Evolutionary conservation across 768 basidiomycete species (phyloP).

Genomic region (Lentinula aciculospora): DNA sequence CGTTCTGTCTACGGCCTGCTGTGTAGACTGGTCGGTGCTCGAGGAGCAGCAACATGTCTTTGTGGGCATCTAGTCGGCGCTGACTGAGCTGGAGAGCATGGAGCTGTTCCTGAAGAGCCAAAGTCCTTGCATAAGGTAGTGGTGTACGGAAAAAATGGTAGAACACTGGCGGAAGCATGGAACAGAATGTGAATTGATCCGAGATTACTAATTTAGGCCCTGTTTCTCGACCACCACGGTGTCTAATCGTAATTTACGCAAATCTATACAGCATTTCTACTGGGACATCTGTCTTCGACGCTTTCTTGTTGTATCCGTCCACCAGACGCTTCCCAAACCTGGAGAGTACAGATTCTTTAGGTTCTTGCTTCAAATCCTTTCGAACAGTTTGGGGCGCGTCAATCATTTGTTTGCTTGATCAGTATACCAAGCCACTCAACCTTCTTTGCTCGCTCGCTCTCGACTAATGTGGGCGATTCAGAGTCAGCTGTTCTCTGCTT

Average conservation of each 20-base stretch:
- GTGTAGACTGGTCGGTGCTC: constrained; percentile 96
- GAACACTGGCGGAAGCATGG: constrained; percentile 47
- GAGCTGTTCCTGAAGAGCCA: constrained; percentile 66
- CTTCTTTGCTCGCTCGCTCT: background rate
- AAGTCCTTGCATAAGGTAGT: constrained; percentile 65
- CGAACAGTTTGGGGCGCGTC: background rate
- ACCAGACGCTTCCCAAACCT: background rate
- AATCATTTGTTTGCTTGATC: background rate
- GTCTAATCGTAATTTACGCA: background rate
- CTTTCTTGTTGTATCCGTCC: background rate
- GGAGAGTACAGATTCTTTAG: background rate
- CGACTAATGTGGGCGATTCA: background rate
- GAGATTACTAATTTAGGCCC: background rate
- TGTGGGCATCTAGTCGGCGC: constrained; percentile 38
- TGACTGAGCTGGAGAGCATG: constrained; percentile 59
- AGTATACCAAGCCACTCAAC: background rate
- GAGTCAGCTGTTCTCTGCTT: background rate
- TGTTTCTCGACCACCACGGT: background rate
- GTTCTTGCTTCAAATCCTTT: background rate
- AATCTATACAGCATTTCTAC: background rate
- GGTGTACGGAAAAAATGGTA: constrained; percentile 79
- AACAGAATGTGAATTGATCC: background rate
- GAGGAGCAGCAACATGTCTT: constrained; percentile 71
- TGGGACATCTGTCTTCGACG: background rate
- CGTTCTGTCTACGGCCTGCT: constrained; percentile 80